Conservation (phyloP, 2,329 filamentous ascomycete genomes). For the Aspergillus proliferans region DNA sequence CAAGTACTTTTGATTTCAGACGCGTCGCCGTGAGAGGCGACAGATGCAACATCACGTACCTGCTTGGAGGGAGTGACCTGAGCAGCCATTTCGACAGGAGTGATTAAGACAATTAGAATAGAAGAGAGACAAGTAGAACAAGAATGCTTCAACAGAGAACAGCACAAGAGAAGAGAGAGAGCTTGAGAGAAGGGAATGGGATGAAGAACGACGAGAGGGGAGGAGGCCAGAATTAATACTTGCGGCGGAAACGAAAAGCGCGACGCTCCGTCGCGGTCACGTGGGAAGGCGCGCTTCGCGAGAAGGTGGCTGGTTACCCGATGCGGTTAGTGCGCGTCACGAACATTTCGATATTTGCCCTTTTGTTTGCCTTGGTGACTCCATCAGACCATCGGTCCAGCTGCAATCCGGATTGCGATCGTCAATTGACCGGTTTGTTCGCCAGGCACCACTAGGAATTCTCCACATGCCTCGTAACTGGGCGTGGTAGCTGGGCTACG, state of each 20-base stretch:
- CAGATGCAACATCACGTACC: conserved; percentile 47
- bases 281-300: conserved; percentile 26
- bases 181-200: conserved; percentile 13
- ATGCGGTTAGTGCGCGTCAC: not conserved
- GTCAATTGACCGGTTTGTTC: conserved; percentile 6
- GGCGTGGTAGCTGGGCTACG: not conserved
- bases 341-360: not conserved
- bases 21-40: conserved; percentile 27
- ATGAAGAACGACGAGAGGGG: conserved; percentile 23
- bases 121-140: conserved; percentile 7
- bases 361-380: not conserved
- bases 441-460: not conserved
- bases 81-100: conserved; percentile 58
- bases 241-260: conserved; percentile 19
- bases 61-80: conserved; percentile 70
- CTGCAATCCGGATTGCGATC: conserved; percentile 10
- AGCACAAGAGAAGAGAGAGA: not conserved
- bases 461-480: conserved; percentile 3
- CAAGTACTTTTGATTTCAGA: conserved; percentile 35
- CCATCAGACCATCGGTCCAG: conserved; percentile 13
- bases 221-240: conserved; percentile 22
- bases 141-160: not conserved
- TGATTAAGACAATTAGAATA: conserved; percentile 21
- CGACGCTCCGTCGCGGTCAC: conserved; percentile 36
- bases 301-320: not conserved